Evolutionary conservation across 2,329 filamentous ascomycete species (phyloP), one percentile per base, ranked within the genome.

Genomic region (Fonsecaea erecta): DNA sequence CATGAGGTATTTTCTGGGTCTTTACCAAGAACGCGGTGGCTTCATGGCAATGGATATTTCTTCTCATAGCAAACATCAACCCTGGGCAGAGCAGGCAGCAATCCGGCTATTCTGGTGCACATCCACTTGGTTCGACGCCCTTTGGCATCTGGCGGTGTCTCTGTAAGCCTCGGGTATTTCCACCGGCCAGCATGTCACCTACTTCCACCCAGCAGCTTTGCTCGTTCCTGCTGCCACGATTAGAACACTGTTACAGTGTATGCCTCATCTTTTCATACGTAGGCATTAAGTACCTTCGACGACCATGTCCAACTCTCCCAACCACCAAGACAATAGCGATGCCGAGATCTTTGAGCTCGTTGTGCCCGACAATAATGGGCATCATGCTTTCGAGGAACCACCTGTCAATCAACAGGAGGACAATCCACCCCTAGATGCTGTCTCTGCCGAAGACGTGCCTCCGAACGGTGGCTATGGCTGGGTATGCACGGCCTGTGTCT

Each of bases 391-490:
- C 8, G n/a, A 24, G 7, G 32, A 37, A n/a, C 21, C 46, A 26
- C 28, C 18, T 9, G 12, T 14, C 35, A 26, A 26, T 9, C 35
- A 60, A 51, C 12, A 30, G 14, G 52, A 54, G 30, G 56, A 34
- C 35, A 37, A 26, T n/a, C 63, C 53, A 26, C 63, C 59, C 34
- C 59, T 34, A 46, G 59, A 65, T 52, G 63, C 59, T n/a, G 59
- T 65, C n/a, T 58, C 63, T 18, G 48, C 35, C 9, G 63, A 65
- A 54, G 63, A 65, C 28, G 48, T 62, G 14, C 63, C 63, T 35
- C 63, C 63, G 21, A 62, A 76, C 37, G 74, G 75, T 8, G 75
- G 75, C 3, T 76, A 77, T 68, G 75, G 73, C 51, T 77, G 75
- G 74, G 66, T 76, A 3, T 65, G 65, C 61, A 61, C 72, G 4